Base-by-base conservation (phyloP, 2,329 filamentous ascomycete species). In the Cordyceps fumosorosea region DNA sequence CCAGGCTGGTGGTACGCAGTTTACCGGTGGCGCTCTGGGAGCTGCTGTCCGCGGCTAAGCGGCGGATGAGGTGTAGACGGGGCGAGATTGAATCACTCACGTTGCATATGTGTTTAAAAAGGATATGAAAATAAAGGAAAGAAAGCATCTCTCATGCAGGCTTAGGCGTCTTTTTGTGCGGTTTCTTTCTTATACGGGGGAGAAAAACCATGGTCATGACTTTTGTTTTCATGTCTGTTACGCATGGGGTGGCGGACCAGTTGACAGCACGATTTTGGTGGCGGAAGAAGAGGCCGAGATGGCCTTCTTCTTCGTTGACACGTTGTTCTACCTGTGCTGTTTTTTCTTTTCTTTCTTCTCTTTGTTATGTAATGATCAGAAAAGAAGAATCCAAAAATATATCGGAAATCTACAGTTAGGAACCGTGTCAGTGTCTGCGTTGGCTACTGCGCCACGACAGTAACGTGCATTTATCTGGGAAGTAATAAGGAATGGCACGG, bases 1-100 rank as follows among this genome's bases (percentile, higher is more conserved):
- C 75, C 86, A 88, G 73, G 84, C 86, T 67, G 85, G 88, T 65
- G 89, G 89, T 69, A 89, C 88, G 66, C 88, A 91, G 73, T 93
- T 93, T 77, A 92, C 89, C 16, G 90, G 90, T 65, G 90, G 90
- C 75, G 90, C 89, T 64, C 78, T 93, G 75, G 89, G 89, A 69
- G 84, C 84, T 67, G 85, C 84, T 60, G 84, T 88, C 65, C 79
- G 85, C 69, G 84, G 82, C 74, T 88, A 81, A 42, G 51, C 14
- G 26, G 40, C 22, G 40, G 42, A 50, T 4, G 42, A 48, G 32
- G 48, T 52, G 26, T 45, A 54, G 26, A 54, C 18, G 4, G 50
- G 42, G 51, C 59, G 10, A 48, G 16, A 60, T 37, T 12, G 59
- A 61, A 55, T 61, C 32, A 48, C 44, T 20, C 45, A 60, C 51